These are phyloP conservation scores for Collybiopsis confluens DNA, from an alignment of 768 basidiomycete genomes.

Conservation along the genomic window DNA sequence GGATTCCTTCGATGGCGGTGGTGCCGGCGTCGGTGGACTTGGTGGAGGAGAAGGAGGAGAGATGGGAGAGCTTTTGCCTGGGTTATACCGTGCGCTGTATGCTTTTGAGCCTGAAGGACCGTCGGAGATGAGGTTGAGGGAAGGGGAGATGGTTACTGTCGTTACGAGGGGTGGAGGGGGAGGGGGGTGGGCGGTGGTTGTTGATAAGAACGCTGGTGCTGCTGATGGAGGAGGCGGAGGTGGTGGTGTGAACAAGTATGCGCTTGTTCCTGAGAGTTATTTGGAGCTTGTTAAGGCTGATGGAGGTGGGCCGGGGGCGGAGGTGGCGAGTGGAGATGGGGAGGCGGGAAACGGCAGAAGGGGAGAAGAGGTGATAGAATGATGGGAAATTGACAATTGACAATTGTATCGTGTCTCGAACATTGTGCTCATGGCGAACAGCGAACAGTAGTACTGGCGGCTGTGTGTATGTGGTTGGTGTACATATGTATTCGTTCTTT, in stretches of 20 bases:
- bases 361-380: no score
- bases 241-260: slow-evolving; percentile 38
- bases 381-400: no score
- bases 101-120: slow-evolving; percentile 76
- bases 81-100: slow-evolving; percentile 74
- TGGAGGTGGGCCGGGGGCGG: slow-evolving; percentile 25
- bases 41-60: slow-evolving; percentile 32
- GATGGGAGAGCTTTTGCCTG: slow-evolving; percentile 47
- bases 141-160: slow-evolving; percentile 73
- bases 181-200: slow-evolving; percentile 71
- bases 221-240: neutral
- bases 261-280: slow-evolving; percentile 78
- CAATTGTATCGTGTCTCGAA: no score
- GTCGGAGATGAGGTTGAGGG: slow-evolving; percentile 77
- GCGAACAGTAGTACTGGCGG: no score
- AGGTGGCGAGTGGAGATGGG: neutral
- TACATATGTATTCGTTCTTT: no score
- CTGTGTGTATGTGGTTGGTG: no score
- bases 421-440: no score
- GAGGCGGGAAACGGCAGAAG: no score
- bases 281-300: slow-evolving; percentile 54
- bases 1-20: slow-evolving; percentile 8
- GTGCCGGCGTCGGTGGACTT: no score
- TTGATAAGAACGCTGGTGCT: slow-evolving; percentile 28
- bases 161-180: slow-evolving; percentile 74